Evolutionary conservation across 2,329 filamentous ascomycete genomes (phyloP), one percentile per base, ranked within the genome.

Genomic region (Septoria linicola): DNA sequence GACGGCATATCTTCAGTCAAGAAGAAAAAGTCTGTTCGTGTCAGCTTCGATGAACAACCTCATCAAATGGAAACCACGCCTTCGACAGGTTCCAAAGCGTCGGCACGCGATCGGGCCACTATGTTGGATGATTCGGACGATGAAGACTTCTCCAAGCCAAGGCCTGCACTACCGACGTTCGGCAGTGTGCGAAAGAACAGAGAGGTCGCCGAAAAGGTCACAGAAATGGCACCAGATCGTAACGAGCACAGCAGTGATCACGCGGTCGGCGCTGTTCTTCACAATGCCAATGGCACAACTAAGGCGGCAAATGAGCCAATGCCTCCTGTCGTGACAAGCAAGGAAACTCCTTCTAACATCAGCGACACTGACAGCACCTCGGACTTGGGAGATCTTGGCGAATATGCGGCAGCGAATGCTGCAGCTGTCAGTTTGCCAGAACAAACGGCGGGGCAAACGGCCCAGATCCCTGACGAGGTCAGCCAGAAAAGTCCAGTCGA

Each of bases 161-260:
- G 86, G 25, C 86, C 87, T 5, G 83, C 82, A 1, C 71, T 91
- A 31, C 87, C 87, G 1, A 84, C 79, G 1, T 91, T 91, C 67
- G 87, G 87, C 14, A 90, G 87, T 62, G 76, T 91, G 27, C 60
- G 49, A 52, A 68, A 50, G 77, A 81, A 42, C 60, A 70, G 61
- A 37, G 40, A 53, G 11, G 72, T 78, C 32, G 72, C 76, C 16
- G 85, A 75, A 41, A 78, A 79, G 53, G 73, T 76, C 27, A 77
- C 77, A 8, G 72, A 75, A 58, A 75, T 62, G 11, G 61, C 69
- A 16, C 68, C 69, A 11, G 70, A 73, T 31, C 60, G 66, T 20
- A 47, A 76, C n/a, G 77, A 76, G 2, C 70, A 74, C 34, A 86
- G 84, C 3, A 82, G 71, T 53, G 85, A 88, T 59, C 75, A 80